Evolutionary conservation across 2,329 filamentous ascomycete genomes (phyloP).

Genomic region (Neonectria neomacrospora): DNA sequence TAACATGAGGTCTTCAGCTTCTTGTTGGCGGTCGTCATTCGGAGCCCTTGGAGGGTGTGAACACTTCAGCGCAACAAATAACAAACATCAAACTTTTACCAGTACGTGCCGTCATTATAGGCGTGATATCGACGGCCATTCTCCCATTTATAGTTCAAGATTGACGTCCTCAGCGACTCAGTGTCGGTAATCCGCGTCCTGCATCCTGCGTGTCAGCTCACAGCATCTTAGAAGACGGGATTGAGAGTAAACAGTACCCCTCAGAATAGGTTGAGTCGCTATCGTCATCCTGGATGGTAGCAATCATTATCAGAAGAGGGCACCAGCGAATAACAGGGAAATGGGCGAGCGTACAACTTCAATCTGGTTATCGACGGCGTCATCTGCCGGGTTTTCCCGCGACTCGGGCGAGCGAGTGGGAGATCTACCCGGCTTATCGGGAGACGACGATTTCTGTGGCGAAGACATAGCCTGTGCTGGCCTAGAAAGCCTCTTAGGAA

Average conservation of each 20-base stretch:
- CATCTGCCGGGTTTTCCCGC: neutral
- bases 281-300: slow-evolving; percentile 24
- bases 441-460: neutral
- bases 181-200: slow-evolving; percentile 24
- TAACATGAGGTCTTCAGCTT: slow-evolving; percentile 41
- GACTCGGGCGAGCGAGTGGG: neutral
- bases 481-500: neutral
- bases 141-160: slow-evolving; percentile 49
- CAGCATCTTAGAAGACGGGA: neutral
- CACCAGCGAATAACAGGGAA: neutral
- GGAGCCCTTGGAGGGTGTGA: slow-evolving; percentile 32
- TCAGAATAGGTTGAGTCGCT: slow-evolving; percentile 22
- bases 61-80: neutral
- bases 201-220: neutral
- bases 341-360: slow-evolving; percentile 16
- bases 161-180: slow-evolving; percentile 23
- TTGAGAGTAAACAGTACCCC: slow-evolving; percentile 2
- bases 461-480: neutral
- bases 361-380: slow-evolving; percentile 1
- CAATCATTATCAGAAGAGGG: neutral
- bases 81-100: slow-evolving; percentile 7
- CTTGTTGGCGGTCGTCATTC: slow-evolving; percentile 41
- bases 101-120: slow-evolving; percentile 56
- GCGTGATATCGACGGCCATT: slow-evolving; percentile 61
- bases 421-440: neutral